Conservation (phyloP, 306 rosid genomes). For the Gastrolobium bilobum region DNA sequence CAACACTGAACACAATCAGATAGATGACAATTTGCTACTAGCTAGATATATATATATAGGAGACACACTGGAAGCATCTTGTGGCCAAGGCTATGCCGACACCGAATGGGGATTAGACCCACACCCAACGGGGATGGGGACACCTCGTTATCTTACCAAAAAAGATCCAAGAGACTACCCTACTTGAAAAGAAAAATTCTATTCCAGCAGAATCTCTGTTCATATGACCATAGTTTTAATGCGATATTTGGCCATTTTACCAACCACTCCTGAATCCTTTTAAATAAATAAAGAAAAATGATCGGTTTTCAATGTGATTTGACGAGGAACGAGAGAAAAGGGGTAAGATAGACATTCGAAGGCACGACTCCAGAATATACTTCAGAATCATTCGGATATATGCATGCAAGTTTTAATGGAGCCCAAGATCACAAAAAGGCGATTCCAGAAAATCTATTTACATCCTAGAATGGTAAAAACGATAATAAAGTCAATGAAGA, state of each 20-base stretch:
- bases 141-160: neutral
- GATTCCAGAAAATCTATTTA: conserved; percentile 4
- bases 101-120: neutral
- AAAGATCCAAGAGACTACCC: conserved; percentile 1
- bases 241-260: conserved; percentile 14
- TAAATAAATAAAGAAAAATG: neutral
- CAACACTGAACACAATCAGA: conserved; percentile 19
- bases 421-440: neutral
- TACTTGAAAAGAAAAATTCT: conserved; percentile 27
- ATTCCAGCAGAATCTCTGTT: conserved; percentile 23
- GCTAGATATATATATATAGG: neutral
- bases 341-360: conserved; percentile 5
- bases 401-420: conserved; percentile 39
- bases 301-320: neutral
- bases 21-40: neutral
- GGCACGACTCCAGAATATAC: conserved; percentile 42
- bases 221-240: neutral
- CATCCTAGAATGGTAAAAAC: neutral
- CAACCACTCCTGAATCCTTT: conserved; percentile 24
- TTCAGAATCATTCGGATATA: conserved; percentile 30
- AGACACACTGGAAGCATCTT: conserved; percentile 22
- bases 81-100: conserved; percentile 5
- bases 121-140: neutral
- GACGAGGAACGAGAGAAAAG: conserved; percentile 37
- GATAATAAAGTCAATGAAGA: conserved; percentile 21